Conservation (phyloP, 148 eudicot genomes). For the Diospyros lotus region DNA sequence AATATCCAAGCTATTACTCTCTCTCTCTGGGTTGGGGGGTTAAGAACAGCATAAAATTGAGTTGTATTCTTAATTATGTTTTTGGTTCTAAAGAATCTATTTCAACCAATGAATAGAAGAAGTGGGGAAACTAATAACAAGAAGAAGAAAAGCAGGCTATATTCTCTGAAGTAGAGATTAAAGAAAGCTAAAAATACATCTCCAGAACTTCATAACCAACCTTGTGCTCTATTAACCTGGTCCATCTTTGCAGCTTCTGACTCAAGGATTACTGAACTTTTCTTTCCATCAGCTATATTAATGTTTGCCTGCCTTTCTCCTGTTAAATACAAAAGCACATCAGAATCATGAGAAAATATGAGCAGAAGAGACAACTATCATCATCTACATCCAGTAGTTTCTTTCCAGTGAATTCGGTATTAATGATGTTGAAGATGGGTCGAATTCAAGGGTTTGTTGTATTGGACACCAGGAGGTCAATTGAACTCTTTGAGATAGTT, state of each 20-base stretch:
- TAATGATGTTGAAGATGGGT: neutral
- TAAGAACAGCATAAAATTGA: too few species aligned
- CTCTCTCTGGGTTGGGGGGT: too few species aligned
- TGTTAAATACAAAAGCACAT: conserved; percentile 21
- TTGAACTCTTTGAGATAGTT: neutral
- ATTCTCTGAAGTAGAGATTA: neutral
- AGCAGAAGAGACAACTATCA: neutral
- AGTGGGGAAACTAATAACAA: neutral
- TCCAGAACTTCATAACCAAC: conserved; percentile 25
- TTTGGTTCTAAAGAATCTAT: neutral
- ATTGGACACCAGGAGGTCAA: neutral
- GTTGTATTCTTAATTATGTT: neutral
- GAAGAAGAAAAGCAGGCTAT: neutral
- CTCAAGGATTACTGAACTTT: conserved; percentile 55
- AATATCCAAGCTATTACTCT: too few species aligned
- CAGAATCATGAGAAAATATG: conserved; percentile 4
- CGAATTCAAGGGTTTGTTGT: neutral
- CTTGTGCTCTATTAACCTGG: conserved; percentile 72
- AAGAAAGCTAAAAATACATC: neutral
- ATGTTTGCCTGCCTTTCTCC: conserved; percentile 75
- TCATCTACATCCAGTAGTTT: neutral
- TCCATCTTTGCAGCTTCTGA: conserved; percentile 86
- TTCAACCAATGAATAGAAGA: neutral
- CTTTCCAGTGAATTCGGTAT: neutral
- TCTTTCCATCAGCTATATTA: conserved; percentile 50